Percentiles rank a stretch among this genome's conserved stretches.
These are phyloP conservation scores for Elsinoe batatas DNA, from an alignment of 2,329 filamentous ascomycete genomes.

Conservation along the genomic window DNA sequence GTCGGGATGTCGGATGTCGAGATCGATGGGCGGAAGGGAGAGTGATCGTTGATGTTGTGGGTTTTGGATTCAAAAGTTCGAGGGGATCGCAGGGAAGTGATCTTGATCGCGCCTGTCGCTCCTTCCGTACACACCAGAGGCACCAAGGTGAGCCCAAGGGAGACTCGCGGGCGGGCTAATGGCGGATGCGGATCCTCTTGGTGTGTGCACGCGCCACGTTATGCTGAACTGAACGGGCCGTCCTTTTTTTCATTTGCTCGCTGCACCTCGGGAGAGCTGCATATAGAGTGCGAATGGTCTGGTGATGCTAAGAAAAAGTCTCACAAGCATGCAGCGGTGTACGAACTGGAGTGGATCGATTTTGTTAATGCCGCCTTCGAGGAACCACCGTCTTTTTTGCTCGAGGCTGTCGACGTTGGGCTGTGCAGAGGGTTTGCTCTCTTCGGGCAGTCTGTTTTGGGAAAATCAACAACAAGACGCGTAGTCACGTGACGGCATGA, in stretches of 20 bases:
- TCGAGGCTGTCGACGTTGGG: not conserved
- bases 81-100: conserved; percentile 5
- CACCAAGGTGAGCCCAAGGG: not conserved
- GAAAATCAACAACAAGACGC: conserved; percentile 10
- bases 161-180: not conserved
- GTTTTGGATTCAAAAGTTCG: not conserved
- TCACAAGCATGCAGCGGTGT: not conserved
- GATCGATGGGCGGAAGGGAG: not conserved
- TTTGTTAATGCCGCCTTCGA: not conserved
- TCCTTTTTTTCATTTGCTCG: not conserved
- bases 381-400: not conserved
- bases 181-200: not conserved
- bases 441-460: not conserved
- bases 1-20: not conserved
- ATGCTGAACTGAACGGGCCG: not conserved
- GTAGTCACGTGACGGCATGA: conserved; percentile 9
- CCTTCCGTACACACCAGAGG: conserved; percentile 1
- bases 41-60: conserved; percentile 6
- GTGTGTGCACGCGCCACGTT: not conserved
- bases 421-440: not conserved
- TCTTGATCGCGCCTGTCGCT: conserved; percentile 7
- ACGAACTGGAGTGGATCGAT: not conserved
- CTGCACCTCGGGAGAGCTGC: not conserved
- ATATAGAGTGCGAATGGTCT: not conserved
- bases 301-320: not conserved